Evolutionary conservation across 257 asterid species (phyloP), one percentile per base, ranked within the genome.

Genomic region (Echium plantagineum): DNA sequence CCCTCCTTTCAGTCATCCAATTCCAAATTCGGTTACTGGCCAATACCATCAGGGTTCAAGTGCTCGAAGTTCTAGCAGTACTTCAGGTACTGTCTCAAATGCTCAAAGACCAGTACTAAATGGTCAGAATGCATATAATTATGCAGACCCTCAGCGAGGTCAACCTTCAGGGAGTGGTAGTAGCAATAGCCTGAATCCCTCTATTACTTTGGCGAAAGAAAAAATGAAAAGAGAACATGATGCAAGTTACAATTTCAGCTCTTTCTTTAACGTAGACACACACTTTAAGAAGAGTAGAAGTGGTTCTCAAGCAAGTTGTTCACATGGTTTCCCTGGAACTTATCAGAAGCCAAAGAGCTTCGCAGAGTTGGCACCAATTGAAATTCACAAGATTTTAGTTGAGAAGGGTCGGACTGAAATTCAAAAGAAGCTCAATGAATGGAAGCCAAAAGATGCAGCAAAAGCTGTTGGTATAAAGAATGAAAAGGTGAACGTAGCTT

Each of bases 361-460:
- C 15, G 68, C 82, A 58, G 81, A 84, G 64, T 59, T 81, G 74
- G 74, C 81, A 8, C 67, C 59, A 1, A 12, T 55, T 59, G 88
- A 81, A 69, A 59, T 21, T 51, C 71, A 75, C 22, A 74, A 66
- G 52, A 54, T 84, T 78, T 72, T 86, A 66, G 67, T 77, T 71
- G 72, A 7, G n/a, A 84, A 77, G 63, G 84, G 80, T 58, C 78
- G 42, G 55, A 73, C 61, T 63, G 88, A 76, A 74, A 74, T 86
- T 58, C 55, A 21, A 30, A 66, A 56, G 61, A 80, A 74, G 70
- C 71, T 85, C 59, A 69, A 18, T 52, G 72, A 73, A 63, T 71
- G 77, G 78, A 71, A 60, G 47, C 62, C 62, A 28, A 67, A 66
- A 57, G 48, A 69, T 48, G 51, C 73, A 19, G 52, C 46, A 42